These are phyloP conservation scores for Penicillium sp. DNA, from an alignment of 2,329 filamentous ascomycete species.

Conservation along the genomic window DNA sequence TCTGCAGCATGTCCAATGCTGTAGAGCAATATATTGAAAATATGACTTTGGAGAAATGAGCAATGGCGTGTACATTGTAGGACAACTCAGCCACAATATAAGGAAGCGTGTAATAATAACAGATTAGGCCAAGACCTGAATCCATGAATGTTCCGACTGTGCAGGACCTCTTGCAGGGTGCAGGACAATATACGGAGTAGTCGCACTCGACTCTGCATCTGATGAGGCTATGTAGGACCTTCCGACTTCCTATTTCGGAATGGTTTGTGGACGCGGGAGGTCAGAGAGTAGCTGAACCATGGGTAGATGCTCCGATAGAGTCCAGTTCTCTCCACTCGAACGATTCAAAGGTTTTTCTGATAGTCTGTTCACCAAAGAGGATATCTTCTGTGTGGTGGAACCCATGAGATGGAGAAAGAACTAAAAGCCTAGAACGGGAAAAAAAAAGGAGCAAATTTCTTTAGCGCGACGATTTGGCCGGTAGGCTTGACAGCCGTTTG, in stretches of 20 bases:
- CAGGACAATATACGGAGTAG: not conserved
- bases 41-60: not conserved
- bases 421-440: slow-evolving; percentile 1
- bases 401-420: not conserved
- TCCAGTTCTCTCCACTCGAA: not conserved
- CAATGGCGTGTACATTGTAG: not conserved
- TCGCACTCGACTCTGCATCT: not conserved
- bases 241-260: not conserved
- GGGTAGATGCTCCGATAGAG: not conserved
- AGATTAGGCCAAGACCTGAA: not conserved
- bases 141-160: slow-evolving; percentile 2
- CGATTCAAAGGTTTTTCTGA: not conserved
- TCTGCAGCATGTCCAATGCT: not conserved
- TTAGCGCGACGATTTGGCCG: slow-evolving; percentile 3
- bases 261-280: not conserved
- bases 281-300: not conserved
- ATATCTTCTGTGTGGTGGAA: not conserved
- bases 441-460: slow-evolving; percentile 6
- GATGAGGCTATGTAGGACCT: not conserved
- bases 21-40: not conserved
- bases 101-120: not conserved
- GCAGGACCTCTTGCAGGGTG: slow-evolving; percentile 7
- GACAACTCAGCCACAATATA: slow-evolving; percentile 1
- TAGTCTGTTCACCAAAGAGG: not conserved
- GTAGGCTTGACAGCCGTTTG: slow-evolving; percentile 20